These are phyloP conservation scores for Galerina sulciceps DNA, from an alignment of 768 basidiomycete species.

Conservation along the genomic window DNA sequence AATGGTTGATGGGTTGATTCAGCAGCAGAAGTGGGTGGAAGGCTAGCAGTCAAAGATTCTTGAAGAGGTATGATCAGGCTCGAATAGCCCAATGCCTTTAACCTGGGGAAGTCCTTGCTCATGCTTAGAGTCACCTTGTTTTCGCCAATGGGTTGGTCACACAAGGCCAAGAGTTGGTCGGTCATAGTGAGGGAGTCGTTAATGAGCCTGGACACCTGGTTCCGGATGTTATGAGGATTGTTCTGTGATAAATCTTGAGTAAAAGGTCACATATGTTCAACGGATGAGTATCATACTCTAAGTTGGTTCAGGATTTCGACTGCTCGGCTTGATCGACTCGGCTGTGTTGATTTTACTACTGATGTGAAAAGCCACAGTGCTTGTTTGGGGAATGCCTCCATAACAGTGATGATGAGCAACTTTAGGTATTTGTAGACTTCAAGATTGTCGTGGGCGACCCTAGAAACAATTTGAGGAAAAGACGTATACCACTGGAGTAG, in stretches of 20 bases:
- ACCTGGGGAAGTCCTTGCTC: constrained; percentile 58
- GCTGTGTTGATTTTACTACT: constrained; percentile 82
- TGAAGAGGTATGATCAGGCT: constrained; percentile 88
- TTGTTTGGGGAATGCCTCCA: constrained; percentile 88
- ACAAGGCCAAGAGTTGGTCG: constrained; percentile 68
- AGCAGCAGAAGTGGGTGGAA: constrained; percentile 75
- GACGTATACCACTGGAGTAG: constrained; percentile 86
- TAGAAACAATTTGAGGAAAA: constrained; percentile 95
- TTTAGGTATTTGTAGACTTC: constrained; percentile 65
- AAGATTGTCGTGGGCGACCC: constrained; percentile 76
- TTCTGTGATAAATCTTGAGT: constrained; percentile 35
- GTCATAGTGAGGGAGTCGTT: constrained; percentile 63
- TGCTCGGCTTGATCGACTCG: constrained; percentile 63
- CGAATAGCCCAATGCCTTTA: constrained; percentile 63
- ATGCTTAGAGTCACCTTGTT: constrained; percentile 45
- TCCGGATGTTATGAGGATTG: constrained; percentile 45
- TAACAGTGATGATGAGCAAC: constrained; percentile 69
- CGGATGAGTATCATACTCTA: constrained; percentile 40
- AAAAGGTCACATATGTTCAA: background rate
- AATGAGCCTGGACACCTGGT: constrained; percentile 54
- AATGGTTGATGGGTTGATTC: constrained; percentile 81
- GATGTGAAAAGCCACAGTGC: constrained; percentile 92
- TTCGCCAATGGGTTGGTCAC: constrained; percentile 54
- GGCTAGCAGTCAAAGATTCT: constrained; percentile 84
- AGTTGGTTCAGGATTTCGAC: constrained; percentile 58